Evolutionary conservation across 306 rosid genomes (phyloP).

Genomic region (Cicer chorassanicum): DNA sequence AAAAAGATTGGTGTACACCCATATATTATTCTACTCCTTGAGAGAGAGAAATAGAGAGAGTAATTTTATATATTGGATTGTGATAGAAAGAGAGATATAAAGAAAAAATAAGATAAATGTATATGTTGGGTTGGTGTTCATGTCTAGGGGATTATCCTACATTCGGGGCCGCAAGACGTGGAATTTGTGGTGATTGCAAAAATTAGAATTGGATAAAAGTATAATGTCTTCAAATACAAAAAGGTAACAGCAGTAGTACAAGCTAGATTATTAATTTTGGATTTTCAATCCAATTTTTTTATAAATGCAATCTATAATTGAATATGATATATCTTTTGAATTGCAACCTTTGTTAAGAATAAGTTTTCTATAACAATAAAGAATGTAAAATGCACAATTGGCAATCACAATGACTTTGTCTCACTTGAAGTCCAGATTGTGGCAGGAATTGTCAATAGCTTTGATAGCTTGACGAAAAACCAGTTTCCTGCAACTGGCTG

Average conservation of each 20-base stretch:
- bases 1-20: too few relatives aligned
- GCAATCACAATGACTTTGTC: constrained; percentile 47
- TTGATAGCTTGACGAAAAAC: constrained; percentile 66
- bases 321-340: constrained; percentile 31
- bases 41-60: too few relatives aligned
- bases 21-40: too few relatives aligned
- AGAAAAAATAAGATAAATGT: too few relatives aligned
- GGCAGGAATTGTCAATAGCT: constrained; percentile 81
- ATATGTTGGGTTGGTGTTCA: not conserved
- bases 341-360: constrained; percentile 32
- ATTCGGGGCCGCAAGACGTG: not conserved
- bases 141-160: not conserved
- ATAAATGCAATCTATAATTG: not conserved
- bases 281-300: constrained; percentile 38
- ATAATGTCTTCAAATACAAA: constrained; percentile 17
- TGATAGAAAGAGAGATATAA: too few relatives aligned
- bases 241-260: constrained; percentile 28
- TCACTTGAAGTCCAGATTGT: constrained; percentile 78
- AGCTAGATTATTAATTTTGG: constrained; percentile 20
- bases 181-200: constrained; percentile 32
- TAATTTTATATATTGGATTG: too few relatives aligned
- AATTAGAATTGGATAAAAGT: not conserved
- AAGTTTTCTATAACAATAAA: constrained; percentile 31
- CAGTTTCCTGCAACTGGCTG: constrained; percentile 94
- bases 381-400: constrained; percentile 44